Evolutionary conservation across 148 eudicot genomes (phyloP).

Genomic region (Cornus controversa): DNA sequence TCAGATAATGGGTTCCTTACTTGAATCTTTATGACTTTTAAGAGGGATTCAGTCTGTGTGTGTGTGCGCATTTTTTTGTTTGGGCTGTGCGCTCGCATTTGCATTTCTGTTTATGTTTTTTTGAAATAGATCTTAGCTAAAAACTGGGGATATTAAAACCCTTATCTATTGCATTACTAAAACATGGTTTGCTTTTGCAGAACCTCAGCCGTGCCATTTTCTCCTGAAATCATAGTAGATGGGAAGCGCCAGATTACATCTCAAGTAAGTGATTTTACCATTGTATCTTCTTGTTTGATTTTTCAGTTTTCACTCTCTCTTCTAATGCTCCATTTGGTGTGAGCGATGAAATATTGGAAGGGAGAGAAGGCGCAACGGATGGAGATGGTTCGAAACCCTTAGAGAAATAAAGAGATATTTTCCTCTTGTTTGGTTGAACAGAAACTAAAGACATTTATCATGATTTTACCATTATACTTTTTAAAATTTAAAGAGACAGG

Average conservation of each 20-base stretch:
- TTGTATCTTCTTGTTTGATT: neutral
- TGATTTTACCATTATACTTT: no score
- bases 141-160: neutral
- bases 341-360: neutral
- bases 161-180: neutral
- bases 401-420: no score
- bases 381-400: neutral
- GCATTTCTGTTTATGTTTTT: neutral
- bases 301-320: neutral
- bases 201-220: constrained; percentile 22
- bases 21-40: neutral
- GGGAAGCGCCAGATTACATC: constrained; percentile 71
- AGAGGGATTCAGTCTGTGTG: neutral
- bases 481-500: neutral
- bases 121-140: neutral
- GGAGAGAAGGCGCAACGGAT: neutral
- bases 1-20: neutral
- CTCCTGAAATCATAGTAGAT: constrained; percentile 48
- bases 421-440: neutral
- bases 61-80: neutral
- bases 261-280: constrained; percentile 37
- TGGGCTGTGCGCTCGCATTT: neutral
- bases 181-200: constrained; percentile 32
- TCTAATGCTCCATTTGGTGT: no score
- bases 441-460: no score